Conservation (phyloP, 176 grass and related monocot species). For the Triticum monococcum region DNA sequence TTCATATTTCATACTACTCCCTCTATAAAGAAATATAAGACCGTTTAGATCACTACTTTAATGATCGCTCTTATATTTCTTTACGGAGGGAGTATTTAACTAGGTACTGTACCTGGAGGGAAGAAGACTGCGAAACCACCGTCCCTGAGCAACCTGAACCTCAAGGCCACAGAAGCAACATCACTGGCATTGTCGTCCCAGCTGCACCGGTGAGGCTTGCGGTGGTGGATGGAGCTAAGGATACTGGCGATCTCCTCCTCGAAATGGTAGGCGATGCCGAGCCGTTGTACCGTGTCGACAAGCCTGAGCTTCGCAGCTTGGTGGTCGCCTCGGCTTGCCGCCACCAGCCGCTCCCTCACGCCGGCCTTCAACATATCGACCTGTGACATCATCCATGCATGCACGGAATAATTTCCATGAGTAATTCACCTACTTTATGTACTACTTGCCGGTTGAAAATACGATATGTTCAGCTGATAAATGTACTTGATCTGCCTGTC, state of each 20-base stretch:
- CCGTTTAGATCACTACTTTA: too few species aligned
- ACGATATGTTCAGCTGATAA: not conserved
- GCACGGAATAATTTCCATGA: not conserved
- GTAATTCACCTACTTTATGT: not conserved
- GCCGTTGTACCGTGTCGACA: slow-evolving; percentile 46
- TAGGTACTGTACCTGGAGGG: slow-evolving; percentile 13
- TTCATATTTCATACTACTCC: too few species aligned
- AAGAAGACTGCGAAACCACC: not conserved
- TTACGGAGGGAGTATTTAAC: too few species aligned
- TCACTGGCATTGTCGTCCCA: not conserved
- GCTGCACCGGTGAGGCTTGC: not conserved
- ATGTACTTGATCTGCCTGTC: not conserved
- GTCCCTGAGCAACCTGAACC: slow-evolving; percentile 46
- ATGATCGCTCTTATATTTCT: too few species aligned
- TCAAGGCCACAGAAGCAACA: slow-evolving; percentile 22
- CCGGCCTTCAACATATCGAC: slow-evolving; percentile 21
- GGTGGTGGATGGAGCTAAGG: slow-evolving; percentile 13
- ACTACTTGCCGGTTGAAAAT: not conserved
- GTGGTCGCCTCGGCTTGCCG: not conserved
- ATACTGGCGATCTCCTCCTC: slow-evolving; percentile 30
- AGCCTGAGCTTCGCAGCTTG: slow-evolving; percentile 16
- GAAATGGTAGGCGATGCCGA: slow-evolving; percentile 54
- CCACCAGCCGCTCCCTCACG: slow-evolving; percentile 2
- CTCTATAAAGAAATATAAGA: too few species aligned
- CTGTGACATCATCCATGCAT: not conserved